phyloP scores from a whole-genome alignment of 2,329 filamentous ascomycete species.

The Cladosporium sp. region DNA sequence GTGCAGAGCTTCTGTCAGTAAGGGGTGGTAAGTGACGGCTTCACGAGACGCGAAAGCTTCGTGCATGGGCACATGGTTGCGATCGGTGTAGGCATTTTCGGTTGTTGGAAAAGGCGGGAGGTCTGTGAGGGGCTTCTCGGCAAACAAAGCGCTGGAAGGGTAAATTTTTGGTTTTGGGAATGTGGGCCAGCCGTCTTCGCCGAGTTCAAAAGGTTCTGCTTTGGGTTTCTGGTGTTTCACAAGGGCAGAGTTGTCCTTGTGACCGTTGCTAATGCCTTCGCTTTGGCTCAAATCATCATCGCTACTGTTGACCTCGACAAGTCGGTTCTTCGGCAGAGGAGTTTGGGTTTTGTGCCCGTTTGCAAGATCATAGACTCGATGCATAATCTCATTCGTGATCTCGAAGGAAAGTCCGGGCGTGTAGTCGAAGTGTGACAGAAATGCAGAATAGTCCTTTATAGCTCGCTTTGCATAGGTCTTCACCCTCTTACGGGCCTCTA shows the following conservation, averaged over 20 bases:
- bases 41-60: constrained; percentile 47
- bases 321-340: constrained; percentile 24
- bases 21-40: constrained; percentile 72
- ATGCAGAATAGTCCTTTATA: constrained; percentile 67
- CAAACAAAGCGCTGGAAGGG: constrained; percentile 63
- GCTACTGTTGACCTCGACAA: constrained; percentile 25
- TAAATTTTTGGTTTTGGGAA: constrained; percentile 49
- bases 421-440: constrained; percentile 71
- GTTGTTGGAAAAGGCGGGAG: constrained; percentile 62
- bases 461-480: constrained; percentile 71
- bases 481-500: constrained; percentile 63
- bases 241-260: constrained; percentile 34
- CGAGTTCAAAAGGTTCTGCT: constrained; percentile 27
- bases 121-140: constrained; percentile 59
- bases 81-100: constrained; percentile 22
- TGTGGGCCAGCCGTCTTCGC: constrained; percentile 39
- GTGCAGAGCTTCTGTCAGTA: constrained; percentile 74
- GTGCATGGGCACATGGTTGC: constrained; percentile 20
- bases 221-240: constrained; percentile 35
- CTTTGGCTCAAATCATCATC: constrained; percentile 18
- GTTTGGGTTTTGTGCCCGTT: constrained; percentile 37
- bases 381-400: constrained; percentile 52
- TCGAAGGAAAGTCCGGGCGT: constrained; percentile 63
- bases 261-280: constrained; percentile 16
- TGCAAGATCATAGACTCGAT: constrained; percentile 54